Evolutionary conservation across 2,329 filamentous ascomycete genomes (phyloP).

Genomic region (Apiospora malaysiana): DNA sequence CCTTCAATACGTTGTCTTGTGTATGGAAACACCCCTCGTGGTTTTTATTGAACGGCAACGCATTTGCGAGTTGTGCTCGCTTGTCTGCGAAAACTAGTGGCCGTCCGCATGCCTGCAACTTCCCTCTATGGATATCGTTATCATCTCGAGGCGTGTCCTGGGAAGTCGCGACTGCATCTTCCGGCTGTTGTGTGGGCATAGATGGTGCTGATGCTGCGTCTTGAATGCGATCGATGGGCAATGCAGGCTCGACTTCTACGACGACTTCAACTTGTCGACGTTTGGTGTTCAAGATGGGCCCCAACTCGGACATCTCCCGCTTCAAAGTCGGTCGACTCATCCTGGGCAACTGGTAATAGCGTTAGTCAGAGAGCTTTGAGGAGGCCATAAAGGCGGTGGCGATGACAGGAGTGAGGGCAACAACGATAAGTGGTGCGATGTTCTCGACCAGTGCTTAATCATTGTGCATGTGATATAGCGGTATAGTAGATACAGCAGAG

Average conservation of each 20-base stretch:
- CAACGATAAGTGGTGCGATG: neutral
- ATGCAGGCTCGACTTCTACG: neutral
- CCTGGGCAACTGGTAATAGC: neutral
- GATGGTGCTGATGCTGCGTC: too few relatives aligned
- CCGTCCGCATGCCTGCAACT: neutral
- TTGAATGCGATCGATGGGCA: neutral
- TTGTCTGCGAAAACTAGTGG: slow-evolving; percentile 10
- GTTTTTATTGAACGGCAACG: neutral
- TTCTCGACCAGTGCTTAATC: neutral
- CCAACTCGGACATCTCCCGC: neutral
- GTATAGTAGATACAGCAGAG: neutral
- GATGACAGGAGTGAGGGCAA: neutral
- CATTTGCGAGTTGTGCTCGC: neutral
- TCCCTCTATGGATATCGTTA: neutral
- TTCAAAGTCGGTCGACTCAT: neutral
- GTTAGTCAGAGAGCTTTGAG: neutral
- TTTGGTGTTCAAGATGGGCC: neutral
- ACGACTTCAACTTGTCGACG: neutral
- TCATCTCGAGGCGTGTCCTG: accelerated
- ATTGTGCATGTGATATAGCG: neutral
- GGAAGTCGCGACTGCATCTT: neutral
- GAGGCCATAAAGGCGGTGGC: neutral
- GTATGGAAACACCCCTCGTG: neutral
- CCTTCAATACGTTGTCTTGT: neutral
- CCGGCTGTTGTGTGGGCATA: neutral